Conservation (phyloP, 176 grass and related monocot genomes). For the Canna indica region DNA sequence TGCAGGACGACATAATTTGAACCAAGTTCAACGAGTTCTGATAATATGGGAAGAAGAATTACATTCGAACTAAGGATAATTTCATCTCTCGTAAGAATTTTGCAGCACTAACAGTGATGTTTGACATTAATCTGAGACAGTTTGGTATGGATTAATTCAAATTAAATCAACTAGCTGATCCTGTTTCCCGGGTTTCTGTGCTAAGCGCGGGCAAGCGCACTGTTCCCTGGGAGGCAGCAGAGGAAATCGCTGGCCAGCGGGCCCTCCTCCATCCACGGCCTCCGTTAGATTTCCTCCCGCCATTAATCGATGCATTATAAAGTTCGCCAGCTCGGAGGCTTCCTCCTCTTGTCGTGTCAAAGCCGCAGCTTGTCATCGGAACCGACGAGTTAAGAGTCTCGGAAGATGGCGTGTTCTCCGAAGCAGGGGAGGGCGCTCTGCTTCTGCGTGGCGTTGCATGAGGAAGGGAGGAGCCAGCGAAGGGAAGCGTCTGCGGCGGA, state of each 20-base stretch:
- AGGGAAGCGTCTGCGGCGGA: background rate
- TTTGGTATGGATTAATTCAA: background rate
- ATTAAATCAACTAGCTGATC: background rate
- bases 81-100: too few relatives aligned
- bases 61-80: too few relatives aligned
- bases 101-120: too few relatives aligned
- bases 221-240: slow-evolving; percentile 1
- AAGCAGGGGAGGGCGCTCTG: background rate
- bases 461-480: background rate
- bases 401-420: background rate
- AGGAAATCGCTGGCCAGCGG: background rate
- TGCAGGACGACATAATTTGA: too few relatives aligned
- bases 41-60: too few relatives aligned
- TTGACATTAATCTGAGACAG: too few relatives aligned
- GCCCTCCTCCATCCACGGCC: background rate
- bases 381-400: background rate
- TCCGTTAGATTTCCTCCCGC: background rate
- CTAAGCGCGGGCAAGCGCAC: too few relatives aligned
- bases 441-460: background rate
- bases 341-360: background rate
- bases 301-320: background rate
- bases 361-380: background rate
- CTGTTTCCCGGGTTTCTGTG: background rate
- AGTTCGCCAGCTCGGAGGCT: background rate
- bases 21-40: too few relatives aligned